Evolutionary conservation across 108 stramenopile species (phyloP).

Genomic region (Fragilariopsis cylindrus): DNA sequence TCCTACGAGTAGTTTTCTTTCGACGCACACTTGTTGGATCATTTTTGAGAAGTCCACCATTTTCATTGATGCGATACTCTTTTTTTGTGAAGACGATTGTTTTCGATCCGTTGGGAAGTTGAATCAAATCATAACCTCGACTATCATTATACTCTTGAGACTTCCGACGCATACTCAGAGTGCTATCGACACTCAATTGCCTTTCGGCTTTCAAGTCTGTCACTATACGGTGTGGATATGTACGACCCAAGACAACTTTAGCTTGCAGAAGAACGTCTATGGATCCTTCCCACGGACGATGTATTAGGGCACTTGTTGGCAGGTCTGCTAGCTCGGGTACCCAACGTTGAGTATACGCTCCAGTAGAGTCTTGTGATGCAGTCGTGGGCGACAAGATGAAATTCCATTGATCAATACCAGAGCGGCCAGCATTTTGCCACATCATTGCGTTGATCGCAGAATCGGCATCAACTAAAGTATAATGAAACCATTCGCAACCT

Average conservation of each 20-base stretch:
- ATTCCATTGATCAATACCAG: conserved; percentile 52
- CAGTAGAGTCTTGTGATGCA: conserved; percentile 47
- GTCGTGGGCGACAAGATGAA: conserved; percentile 39
- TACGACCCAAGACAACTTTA: conserved; percentile 29
- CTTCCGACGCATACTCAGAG: conserved; percentile 31
- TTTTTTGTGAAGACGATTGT: conserved; percentile 47
- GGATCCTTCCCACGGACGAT: conserved; percentile 41
- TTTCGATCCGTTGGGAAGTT: conserved; percentile 33
- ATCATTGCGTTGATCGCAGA: conserved; percentile 57
- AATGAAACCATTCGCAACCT: conserved; percentile 56
- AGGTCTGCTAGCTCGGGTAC: conserved; percentile 40
- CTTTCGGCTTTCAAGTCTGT: conserved; percentile 31
- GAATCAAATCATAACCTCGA: conserved; percentile 38
- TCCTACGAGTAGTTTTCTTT: background rate
- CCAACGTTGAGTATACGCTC: conserved; percentile 40
- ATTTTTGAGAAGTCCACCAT: conserved; percentile 19
- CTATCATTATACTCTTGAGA: conserved; percentile 28
- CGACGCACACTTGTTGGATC: too few relatives aligned
- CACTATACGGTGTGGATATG: conserved; percentile 39
- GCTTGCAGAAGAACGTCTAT: conserved; percentile 21
- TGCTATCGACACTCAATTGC: conserved; percentile 27
- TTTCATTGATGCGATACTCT: conserved; percentile 36
- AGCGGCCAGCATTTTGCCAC: conserved; percentile 57
- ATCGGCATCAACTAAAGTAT: conserved; percentile 58
- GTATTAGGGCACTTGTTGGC: conserved; percentile 25